Evolutionary conservation across 2,329 filamentous ascomycete species (phyloP).

Genomic region (Penicillium glabrum): DNA sequence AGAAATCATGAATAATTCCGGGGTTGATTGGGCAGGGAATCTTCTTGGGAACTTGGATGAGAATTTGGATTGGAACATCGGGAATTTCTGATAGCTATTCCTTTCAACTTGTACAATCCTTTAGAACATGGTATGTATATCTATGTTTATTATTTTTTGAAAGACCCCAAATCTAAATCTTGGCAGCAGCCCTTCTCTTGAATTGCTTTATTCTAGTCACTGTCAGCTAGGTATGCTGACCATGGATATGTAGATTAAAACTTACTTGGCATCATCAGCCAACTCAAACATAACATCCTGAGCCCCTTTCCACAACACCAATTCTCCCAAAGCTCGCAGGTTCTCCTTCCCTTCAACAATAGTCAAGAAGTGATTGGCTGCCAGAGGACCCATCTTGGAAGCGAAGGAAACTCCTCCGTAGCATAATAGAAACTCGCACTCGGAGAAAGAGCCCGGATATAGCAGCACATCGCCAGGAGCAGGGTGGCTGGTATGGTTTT

Average conservation of each 20-base stretch:
- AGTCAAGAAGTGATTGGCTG: conserved; percentile 27
- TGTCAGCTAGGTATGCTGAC: neutral
- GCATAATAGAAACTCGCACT: conserved; percentile 25
- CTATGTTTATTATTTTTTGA: no score
- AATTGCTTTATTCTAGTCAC: neutral
- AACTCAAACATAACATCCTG: conserved; percentile 24
- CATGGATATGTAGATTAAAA: neutral
- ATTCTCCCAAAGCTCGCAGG: conserved; percentile 17
- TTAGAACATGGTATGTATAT: no score
- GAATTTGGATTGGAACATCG: conserved; percentile 4
- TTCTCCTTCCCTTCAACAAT: conserved; percentile 22
- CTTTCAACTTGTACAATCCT: no score
- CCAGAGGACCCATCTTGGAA: conserved; percentile 25
- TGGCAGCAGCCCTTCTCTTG: no score
- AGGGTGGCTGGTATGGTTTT: conserved; percentile 25
- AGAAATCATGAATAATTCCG: conserved; percentile 16
- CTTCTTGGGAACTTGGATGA: conserved; percentile 10
- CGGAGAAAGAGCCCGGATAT: conserved; percentile 23
- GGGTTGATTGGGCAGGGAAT: conserved; percentile 16
- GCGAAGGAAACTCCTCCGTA: conserved; percentile 24
- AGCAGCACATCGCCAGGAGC: conserved; percentile 22
- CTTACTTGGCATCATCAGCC: conserved; percentile 16
- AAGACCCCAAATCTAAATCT: neutral
- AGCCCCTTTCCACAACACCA: conserved; percentile 25
- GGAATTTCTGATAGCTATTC: no score